Evolutionary conservation across 208 protist genomes (phyloP), one percentile per base, ranked within the genome.

Genomic region (Trypanosoma caninum): DNA sequence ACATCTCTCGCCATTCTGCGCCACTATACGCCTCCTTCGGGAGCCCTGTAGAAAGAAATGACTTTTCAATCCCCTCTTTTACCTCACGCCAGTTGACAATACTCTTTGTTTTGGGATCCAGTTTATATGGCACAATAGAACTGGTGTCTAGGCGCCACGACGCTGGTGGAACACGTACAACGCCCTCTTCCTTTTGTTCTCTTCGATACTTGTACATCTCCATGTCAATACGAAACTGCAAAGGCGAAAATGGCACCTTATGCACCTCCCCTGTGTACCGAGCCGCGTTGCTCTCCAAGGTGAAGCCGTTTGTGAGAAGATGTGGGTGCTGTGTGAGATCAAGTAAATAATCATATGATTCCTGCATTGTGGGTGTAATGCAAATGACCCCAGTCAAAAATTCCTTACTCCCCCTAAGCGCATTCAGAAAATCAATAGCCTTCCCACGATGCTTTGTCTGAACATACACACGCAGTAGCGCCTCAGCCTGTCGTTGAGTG

Each of bases 51-150:
- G 73, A 69, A 25, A 90, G 66, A 66, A 95, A 95, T 3, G 85
- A 91, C 50, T 78, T 64, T 73, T 95, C 89, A 59, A 95, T 88
- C 23, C 86, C 84, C 28, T 72, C 74, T 72, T 92, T 95, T 48
- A 95, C 89, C 51, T 85, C 86, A 3, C 89, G 78, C 87, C 89
- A 95, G 72, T 95, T 95, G 20, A 73, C 76, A 27, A 95, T 69
- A 38, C 62, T 80, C 53, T 76, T 80, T 22, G 69, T 81, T 20
- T 87, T 69, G 20, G 66, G 62, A 70, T 93, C 77, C 22, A 91
- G 38, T 51, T 87, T 84, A 70, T 95, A 95, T 28, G 83, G 86
- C 44, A 93, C 85, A 44, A 95, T 84, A 11, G 79, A 64, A 44
- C 65, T 66, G 10, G 80, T 87, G 59, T 91, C 80, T 5, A 93